These are phyloP conservation scores for Chloroidium sp. DNA, from an alignment of 163 green algal genomes.

Conservation along the genomic window DNA sequence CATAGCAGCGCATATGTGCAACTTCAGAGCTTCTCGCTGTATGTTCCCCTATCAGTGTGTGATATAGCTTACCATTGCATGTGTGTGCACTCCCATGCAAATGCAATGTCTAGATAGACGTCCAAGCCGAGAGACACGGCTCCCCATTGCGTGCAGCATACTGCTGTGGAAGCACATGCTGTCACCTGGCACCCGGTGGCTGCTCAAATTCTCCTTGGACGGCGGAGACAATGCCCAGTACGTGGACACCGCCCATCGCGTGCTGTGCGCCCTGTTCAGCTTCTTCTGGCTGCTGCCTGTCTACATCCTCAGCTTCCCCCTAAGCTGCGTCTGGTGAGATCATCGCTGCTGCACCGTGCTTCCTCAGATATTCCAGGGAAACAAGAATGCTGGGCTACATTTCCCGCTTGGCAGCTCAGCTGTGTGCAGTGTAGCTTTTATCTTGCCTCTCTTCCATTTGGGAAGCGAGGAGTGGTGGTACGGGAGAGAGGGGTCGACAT, in stretches of 20 bases:
- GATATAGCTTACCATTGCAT: neutral
- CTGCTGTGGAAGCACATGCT: slow-evolving; percentile 22
- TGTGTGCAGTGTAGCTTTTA: neutral
- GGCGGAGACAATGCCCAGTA: neutral
- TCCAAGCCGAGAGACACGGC: neutral
- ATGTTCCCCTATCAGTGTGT: neutral
- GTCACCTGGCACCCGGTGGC: slow-evolving; percentile 20
- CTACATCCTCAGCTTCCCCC: slow-evolving; percentile 61
- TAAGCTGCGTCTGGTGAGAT: slow-evolving; percentile 63
- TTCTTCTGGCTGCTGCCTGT: slow-evolving; percentile 65
- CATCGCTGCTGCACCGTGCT: neutral
- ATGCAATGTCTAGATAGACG: neutral
- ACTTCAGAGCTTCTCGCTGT: neutral
- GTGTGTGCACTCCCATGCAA: neutral
- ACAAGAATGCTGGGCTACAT: neutral
- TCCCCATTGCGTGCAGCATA: slow-evolving; percentile 15
- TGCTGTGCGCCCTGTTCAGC: slow-evolving; percentile 31
- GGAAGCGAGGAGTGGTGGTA: too few species aligned
- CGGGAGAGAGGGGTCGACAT: too few species aligned
- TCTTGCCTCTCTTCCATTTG: too few species aligned
- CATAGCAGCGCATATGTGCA: neutral
- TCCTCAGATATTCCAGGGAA: neutral
- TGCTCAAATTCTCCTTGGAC: slow-evolving; percentile 18
- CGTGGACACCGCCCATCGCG: neutral
- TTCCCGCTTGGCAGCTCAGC: neutral